These are phyloP conservation scores for Sporothrix schenckii DNA, from an alignment of 2,329 filamentous ascomycete species.

Conservation along the genomic window DNA sequence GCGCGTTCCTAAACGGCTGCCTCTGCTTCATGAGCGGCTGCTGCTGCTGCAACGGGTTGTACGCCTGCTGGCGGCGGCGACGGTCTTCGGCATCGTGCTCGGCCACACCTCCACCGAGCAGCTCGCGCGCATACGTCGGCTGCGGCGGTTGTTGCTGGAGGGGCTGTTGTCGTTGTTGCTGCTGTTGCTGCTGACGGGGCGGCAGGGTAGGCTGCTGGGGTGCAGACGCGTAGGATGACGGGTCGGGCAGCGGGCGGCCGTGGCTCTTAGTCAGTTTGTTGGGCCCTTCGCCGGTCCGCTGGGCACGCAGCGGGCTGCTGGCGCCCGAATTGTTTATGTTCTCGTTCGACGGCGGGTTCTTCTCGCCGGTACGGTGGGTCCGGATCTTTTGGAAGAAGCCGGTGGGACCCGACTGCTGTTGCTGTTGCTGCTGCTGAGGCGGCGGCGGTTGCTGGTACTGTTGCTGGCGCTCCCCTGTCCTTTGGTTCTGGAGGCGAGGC, in stretches of 20 bases:
- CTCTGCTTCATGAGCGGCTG: slow-evolving; percentile 29
- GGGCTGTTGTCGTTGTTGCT: slow-evolving; percentile 32
- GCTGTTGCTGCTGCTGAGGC: slow-evolving; percentile 19
- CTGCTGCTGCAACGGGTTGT: slow-evolving; percentile 41
- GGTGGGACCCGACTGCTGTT: slow-evolving; percentile 14
- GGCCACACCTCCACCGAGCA: slow-evolving; percentile 58
- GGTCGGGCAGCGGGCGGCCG: slow-evolving; percentile 58
- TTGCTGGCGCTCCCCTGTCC: slow-evolving; percentile 24
- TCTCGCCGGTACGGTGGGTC: slow-evolving; percentile 42
- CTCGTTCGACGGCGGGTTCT: slow-evolving; percentile 34
- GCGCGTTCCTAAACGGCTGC: slow-evolving; percentile 25
- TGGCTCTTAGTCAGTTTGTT: slow-evolving; percentile 44
- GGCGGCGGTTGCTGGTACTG: slow-evolving; percentile 28
- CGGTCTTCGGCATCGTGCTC: slow-evolving; percentile 65
- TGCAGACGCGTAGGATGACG: slow-evolving; percentile 43
- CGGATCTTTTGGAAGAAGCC: slow-evolving; percentile 39
- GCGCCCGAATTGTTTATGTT: background rate
- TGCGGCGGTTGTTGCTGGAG: slow-evolving; percentile 31
- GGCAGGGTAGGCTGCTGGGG: slow-evolving; percentile 26
- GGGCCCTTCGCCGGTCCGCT: slow-evolving; percentile 39
- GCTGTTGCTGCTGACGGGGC: background rate
- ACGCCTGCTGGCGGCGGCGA: slow-evolving; percentile 59
- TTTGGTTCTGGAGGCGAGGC: slow-evolving; percentile 6
- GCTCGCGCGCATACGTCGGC: slow-evolving; percentile 56
- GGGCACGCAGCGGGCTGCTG: slow-evolving; percentile 30